A percentile compares a stretch with the other conserved stretches of the same genome.
Evolutionary conservation across 2,329 filamentous ascomycete genomes (phyloP).

Genomic region (Pseudogymnoascus destructans): DNA sequence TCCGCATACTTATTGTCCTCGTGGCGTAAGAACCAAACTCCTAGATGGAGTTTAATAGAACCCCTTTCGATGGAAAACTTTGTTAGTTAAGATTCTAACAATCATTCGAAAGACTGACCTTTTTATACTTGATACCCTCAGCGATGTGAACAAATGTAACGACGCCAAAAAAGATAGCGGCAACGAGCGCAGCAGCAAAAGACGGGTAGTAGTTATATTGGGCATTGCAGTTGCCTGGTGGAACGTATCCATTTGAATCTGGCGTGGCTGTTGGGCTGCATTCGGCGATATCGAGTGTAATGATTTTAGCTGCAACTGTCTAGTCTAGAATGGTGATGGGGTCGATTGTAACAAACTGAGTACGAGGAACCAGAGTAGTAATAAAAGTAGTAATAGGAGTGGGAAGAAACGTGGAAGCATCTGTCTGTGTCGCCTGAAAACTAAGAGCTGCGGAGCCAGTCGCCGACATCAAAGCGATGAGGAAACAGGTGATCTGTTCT

Average conservation of each 20-base stretch:
- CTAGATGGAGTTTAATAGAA: conserved; percentile 31
- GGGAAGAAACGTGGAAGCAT: background rate
- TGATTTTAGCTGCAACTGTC: conserved; percentile 21
- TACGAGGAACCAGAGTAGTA: background rate
- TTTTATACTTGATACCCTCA: conserved; percentile 27
- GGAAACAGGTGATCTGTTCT: background rate
- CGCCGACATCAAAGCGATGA: background rate
- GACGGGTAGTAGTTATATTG: conserved; percentile 30
- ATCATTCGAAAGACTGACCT: conserved; percentile 15
- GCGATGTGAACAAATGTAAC: conserved; percentile 25
- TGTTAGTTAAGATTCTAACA: background rate
- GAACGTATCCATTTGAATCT: conserved; percentile 28
- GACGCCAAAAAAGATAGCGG: conserved; percentile 24
- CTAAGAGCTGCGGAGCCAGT: too few species aligned
- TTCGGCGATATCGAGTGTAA: conserved; percentile 28
- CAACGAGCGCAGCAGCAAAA: conserved; percentile 27
- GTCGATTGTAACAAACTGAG: conserved; percentile 24
- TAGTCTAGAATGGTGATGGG: conserved; percentile 22
- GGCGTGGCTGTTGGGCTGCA: conserved; percentile 28
- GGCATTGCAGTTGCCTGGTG: conserved; percentile 27
- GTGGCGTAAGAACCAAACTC: conserved; percentile 31
- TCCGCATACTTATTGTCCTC: conserved; percentile 28
- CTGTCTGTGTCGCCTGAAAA: too few species aligned
- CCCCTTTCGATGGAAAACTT: conserved; percentile 13
- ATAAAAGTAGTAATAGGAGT: background rate